Conservation (phyloP, 2,329 filamentous ascomycete species). For the Grosmannia serpens region DNA sequence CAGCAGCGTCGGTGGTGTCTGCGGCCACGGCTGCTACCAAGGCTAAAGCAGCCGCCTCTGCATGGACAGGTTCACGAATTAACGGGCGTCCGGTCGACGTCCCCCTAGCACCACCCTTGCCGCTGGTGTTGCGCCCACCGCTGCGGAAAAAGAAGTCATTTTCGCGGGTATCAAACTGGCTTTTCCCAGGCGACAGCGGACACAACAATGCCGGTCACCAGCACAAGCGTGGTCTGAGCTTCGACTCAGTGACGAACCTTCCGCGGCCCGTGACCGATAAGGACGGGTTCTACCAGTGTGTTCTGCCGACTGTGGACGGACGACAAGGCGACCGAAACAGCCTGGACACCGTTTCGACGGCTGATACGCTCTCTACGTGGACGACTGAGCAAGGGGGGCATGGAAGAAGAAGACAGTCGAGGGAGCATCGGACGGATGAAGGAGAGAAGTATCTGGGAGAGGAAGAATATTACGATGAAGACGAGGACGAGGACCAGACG, state of each 20-base stretch:
- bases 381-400: slow-evolving; percentile 28
- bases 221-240: slow-evolving; percentile 26
- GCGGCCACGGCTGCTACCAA: slow-evolving; percentile 8
- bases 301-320: slow-evolving; percentile 21
- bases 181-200: slow-evolving; percentile 30
- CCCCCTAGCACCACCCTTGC: slow-evolving; percentile 42
- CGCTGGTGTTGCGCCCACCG: slow-evolving; percentile 46
- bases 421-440: slow-evolving; percentile 10
- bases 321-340: slow-evolving; percentile 23
- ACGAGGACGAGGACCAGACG: slow-evolving; percentile 17
- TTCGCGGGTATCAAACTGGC: slow-evolving; percentile 48
- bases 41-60: neutral
- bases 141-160: slow-evolving; percentile 58
- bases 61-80: slow-evolving; percentile 7
- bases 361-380: slow-evolving; percentile 32
- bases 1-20: slow-evolving; percentile 13
- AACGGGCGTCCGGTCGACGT: slow-evolving; percentile 21
- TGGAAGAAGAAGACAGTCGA: slow-evolving; percentile 20
- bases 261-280: slow-evolving; percentile 37
- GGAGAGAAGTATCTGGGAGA: slow-evolving; percentile 22
- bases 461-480: slow-evolving; percentile 15
- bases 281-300: slow-evolving; percentile 49
- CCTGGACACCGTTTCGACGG: slow-evolving; percentile 33
- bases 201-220: slow-evolving; percentile 13
- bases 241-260: slow-evolving; percentile 42